phyloP scores from a whole-genome alignment of 225 moss, liverwort and hornwort genomes.

The Physcomitrium patens region DNA sequence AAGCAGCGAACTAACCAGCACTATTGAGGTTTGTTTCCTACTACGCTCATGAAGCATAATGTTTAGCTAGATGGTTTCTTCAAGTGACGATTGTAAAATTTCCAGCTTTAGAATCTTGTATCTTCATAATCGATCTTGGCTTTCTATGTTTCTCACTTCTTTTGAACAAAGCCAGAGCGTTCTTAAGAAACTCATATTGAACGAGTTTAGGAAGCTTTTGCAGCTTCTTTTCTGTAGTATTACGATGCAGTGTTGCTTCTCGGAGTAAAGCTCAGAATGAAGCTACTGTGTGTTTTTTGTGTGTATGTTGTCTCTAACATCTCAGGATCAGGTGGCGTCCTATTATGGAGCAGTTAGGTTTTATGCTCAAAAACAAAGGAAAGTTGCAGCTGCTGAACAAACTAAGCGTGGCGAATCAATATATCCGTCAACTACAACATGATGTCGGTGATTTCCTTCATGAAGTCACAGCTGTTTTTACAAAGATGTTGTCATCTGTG shows the following conservation, averaged over 20 bases:
- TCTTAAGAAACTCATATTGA: background rate
- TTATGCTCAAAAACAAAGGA: conserved; percentile 45
- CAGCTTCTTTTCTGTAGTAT: conserved; percentile 7
- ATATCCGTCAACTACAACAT: conserved; percentile 52
- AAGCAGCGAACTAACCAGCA: conserved; percentile 22
- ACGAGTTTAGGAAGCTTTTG: background rate
- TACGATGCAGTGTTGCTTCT: conserved; percentile 2
- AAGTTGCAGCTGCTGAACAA: conserved; percentile 49
- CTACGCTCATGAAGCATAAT: background rate
- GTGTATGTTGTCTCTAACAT: conserved; percentile 40
- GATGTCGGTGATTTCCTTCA: conserved; percentile 34
- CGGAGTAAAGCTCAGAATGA: background rate
- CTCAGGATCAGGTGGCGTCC: conserved; percentile 55
- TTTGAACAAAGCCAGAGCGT: background rate
- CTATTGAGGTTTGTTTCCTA: conserved; percentile 40
- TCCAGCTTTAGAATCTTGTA: background rate
- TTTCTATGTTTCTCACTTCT: background rate
- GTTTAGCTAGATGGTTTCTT: background rate
- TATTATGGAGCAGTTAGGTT: conserved; percentile 58
- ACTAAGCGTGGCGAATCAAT: conserved; percentile 63
- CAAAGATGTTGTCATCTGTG: too few species aligned
- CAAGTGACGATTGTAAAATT: background rate
- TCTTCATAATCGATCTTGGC: background rate
- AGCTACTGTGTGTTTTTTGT: conserved; percentile 19
- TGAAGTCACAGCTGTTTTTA: background rate